Conservation (phyloP, 805 yeast genomes). For the Osmozyma mogii region DNA sequence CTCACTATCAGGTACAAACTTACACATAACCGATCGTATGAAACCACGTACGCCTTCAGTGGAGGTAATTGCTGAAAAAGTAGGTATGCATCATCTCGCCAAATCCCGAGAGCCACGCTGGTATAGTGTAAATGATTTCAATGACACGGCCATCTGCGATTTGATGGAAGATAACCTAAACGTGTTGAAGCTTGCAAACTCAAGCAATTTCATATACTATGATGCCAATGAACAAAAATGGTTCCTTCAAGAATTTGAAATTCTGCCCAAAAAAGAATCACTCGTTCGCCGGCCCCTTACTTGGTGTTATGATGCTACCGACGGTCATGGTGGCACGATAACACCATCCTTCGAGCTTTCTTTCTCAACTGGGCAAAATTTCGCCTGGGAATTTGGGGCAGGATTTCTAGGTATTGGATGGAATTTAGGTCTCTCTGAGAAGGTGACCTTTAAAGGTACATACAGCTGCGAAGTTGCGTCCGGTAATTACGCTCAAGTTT, state of each 20-base stretch:
- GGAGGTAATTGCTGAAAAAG: background rate
- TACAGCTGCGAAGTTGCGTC: constrained; percentile 6
- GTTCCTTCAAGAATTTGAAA: constrained; percentile 4
- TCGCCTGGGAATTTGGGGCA: constrained; percentile 1
- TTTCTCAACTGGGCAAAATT: constrained; percentile 3
- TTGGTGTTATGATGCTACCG: constrained; percentile 2
- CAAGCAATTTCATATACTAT: constrained; percentile 1
- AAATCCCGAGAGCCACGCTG: background rate
- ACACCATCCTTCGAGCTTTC: constrained; percentile 3
- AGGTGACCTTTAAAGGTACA: constrained; percentile 8
- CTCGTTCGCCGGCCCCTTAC: constrained; percentile 1
- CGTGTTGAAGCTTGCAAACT: constrained; percentile 1
- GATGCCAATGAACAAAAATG: constrained; percentile 3
- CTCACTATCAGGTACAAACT: too few species aligned
- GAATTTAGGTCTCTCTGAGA: constrained; percentile 1
- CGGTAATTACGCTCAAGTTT: constrained; percentile 10
- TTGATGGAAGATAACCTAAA: constrained; percentile 1
- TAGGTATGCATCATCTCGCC: constrained; percentile 1
- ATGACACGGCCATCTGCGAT: constrained; percentile 1
- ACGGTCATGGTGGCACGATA: constrained; percentile 7
- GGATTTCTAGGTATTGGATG: background rate
- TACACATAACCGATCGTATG: too few species aligned
- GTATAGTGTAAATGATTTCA: too few species aligned
- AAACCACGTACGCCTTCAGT: too few species aligned
- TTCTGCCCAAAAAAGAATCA: background rate